Evolutionary conservation across 2,329 filamentous ascomycete genomes (phyloP).

Genomic region (Talaromyces funiculosus): DNA sequence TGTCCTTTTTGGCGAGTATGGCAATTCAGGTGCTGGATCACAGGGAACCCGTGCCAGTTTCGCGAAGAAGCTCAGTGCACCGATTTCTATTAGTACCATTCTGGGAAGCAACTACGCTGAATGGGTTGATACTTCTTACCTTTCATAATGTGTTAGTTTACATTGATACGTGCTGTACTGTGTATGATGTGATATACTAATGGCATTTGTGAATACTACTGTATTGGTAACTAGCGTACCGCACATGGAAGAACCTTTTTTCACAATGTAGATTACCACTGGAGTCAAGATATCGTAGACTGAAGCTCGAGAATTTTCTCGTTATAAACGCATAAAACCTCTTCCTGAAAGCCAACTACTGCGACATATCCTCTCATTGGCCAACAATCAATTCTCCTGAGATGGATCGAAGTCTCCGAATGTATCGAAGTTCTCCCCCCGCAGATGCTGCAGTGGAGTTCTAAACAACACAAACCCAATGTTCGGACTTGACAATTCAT

Average conservation of each 20-base stretch:
- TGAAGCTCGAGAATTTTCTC: too few relatives aligned
- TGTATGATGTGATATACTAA: too few relatives aligned
- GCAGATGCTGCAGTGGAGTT: neutral
- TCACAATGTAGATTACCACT: too few relatives aligned
- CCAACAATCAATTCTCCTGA: neutral
- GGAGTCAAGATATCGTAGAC: neutral
- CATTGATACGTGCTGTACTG: too few relatives aligned
- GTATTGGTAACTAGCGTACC: too few relatives aligned
- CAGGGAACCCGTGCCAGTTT: conserved; percentile 50
- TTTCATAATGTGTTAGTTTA: conserved; percentile 13
- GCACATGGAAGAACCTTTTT: too few relatives aligned
- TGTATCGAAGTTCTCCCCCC: neutral
- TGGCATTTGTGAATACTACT: too few relatives aligned
- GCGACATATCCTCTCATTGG: neutral
- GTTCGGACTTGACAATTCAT: neutral
- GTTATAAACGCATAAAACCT: neutral
- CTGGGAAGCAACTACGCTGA: conserved; percentile 40
- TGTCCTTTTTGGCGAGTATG: conserved; percentile 55
- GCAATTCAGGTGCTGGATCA: conserved; percentile 54
- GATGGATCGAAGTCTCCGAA: neutral
- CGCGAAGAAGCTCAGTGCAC: conserved; percentile 33
- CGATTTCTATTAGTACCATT: conserved; percentile 42
- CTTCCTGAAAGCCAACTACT: neutral
- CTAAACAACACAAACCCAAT: neutral
- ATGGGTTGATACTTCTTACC: conserved; percentile 43